Evolutionary conservation across 2,329 filamentous ascomycete species (phyloP), one percentile per base, ranked within the genome.

Genomic region (Aspergillus phoenicis): DNA sequence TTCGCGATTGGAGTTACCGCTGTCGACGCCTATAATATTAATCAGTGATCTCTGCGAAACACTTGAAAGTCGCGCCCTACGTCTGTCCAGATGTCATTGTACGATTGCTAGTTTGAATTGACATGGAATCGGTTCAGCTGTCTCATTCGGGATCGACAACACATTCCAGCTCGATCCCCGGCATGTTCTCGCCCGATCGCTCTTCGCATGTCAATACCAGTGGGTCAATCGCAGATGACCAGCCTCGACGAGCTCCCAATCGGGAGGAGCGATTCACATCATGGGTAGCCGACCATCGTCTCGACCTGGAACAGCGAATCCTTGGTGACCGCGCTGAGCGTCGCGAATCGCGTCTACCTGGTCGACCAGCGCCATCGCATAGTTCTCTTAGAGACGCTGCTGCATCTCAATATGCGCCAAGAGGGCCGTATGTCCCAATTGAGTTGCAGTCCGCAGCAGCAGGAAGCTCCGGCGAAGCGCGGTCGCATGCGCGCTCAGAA

Each of bases 71-170:
- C 26, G 13, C 30, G 17, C n/a, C 39, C 17, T 51, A 17, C 33
- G n/a, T 52, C 38, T 60, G 7, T 60, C 38, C 43, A 26, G 53
- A 68, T 68, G 64, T 53, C 33, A 58, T 49, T 59, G 45, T 55
- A 52, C 24, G 22, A 57, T 30, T 65, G 52, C 58, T 24, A 60
- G 36, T 22, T 43, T 22, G 26, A 48, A 53, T 59, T 60, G 53
- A 57, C 43, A 66, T 66, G 62, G 62, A 62, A 60, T 64, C 60
- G 52, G 62, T 53, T 57, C 41, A 48, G 56, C 48, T 52, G 47
- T 62, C 64, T 62, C 61, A 57, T 38, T 52, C 57, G 17, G 45
- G 47, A 58, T 53, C 58, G 26, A 61, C 60, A 22, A 62, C 60
- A 20, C 58, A 60, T 60, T 61, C 61, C 13, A 58, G 43, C 43